Evolutionary conservation across 345 rosid species (phyloP).

Genomic region (Cardiospermum halicacabum): DNA sequence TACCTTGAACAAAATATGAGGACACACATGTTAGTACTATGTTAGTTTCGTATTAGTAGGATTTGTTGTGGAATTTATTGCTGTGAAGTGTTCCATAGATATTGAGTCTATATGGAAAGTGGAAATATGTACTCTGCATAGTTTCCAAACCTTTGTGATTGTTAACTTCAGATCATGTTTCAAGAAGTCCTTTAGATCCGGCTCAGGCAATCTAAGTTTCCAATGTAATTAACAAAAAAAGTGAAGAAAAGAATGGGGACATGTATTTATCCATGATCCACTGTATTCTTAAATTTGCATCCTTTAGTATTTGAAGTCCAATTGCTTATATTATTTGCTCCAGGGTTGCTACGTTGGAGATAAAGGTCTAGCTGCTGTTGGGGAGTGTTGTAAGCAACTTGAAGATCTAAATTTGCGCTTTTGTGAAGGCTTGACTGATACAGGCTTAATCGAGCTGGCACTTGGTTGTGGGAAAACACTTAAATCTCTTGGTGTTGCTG

Average conservation of each 20-base stretch:
- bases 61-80: neutral
- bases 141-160: neutral
- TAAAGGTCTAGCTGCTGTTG: constrained; percentile 70
- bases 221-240: neutral
- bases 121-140: neutral
- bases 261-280: neutral
- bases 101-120: neutral
- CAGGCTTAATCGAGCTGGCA: constrained; percentile 62
- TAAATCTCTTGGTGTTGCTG: constrained; percentile 78
- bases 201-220: neutral
- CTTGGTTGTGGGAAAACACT: constrained; percentile 58
- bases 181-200: neutral
- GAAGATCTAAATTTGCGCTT: constrained; percentile 76
- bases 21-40: neutral
- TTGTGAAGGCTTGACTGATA: constrained; percentile 84
- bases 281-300: neutral
- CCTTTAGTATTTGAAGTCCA: neutral
- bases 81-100: neutral
- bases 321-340: constrained; percentile 3
- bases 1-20: no score
- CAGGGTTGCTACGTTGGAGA: constrained; percentile 94
- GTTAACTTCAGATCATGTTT: neutral
- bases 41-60: neutral
- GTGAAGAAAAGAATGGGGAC: no score
- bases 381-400: constrained; percentile 63